Percentiles rank a stretch among this genome's conserved stretches.
phyloP scores from a whole-genome alignment of 139 green algal genomes.

The Micromonas pusilla region DNA sequence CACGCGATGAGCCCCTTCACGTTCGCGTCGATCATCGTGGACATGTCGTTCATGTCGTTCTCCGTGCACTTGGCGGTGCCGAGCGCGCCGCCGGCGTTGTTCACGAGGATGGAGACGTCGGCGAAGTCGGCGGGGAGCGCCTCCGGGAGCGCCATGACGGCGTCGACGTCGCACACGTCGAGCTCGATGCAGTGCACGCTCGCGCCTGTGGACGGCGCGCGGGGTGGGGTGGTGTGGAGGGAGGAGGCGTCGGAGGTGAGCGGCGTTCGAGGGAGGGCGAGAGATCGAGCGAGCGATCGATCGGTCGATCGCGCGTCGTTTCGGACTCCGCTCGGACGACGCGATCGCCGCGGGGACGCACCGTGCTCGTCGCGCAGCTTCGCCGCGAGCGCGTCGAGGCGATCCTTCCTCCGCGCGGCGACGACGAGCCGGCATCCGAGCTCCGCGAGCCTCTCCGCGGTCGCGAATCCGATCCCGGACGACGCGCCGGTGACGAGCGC shows the following conservation, averaged over 20 bases:
- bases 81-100: conserved; percentile 29
- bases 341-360: no score
- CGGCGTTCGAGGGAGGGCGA: no score
- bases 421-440: conserved; percentile 84
- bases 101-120: conserved; percentile 28
- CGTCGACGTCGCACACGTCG: conserved; percentile 24
- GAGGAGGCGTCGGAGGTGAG: no score
- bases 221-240: no score
- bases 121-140: background rate
- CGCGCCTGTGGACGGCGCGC: no score
- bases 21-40: conserved; percentile 77
- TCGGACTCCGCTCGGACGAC: no score
- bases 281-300: no score
- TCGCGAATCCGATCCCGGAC: conserved; percentile 76
- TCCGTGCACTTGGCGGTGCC: conserved; percentile 14
- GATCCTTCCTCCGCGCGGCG: conserved; percentile 48
- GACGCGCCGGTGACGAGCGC: conserved; percentile 77
- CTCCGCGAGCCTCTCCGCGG: conserved; percentile 65
- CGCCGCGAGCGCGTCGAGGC: background rate
- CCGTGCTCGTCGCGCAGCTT: background rate
- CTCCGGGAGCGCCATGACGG: conserved; percentile 4
- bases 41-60: conserved; percentile 40
- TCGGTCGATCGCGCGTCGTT: no score
- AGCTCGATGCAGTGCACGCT: conserved; percentile 19
- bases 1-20: conserved; percentile 58